These are phyloP conservation scores for Apodospora peruviana DNA, from an alignment of 495 filamentous ascomycete genomes.

Conservation along the genomic window DNA sequence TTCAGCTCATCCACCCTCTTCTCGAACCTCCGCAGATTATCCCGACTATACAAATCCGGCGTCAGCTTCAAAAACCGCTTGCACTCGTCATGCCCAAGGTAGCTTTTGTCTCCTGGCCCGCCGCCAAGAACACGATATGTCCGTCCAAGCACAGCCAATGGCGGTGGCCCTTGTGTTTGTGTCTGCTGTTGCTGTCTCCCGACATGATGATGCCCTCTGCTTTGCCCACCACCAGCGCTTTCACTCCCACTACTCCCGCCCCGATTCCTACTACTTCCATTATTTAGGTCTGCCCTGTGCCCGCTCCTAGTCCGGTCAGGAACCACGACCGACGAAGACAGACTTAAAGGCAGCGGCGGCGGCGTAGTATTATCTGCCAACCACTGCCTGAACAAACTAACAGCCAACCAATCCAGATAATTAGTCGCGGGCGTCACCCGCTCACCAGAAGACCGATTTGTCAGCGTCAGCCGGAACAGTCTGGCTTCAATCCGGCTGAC, in stretches of 20 bases:
- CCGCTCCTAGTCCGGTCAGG: background rate
- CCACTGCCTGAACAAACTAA: slow-evolving; percentile 84
- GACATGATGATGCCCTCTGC: too few species aligned
- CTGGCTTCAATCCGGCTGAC: slow-evolving; percentile 64
- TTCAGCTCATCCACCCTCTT: slow-evolving; percentile 83
- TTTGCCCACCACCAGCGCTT: background rate
- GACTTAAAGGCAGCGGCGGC: slow-evolving; percentile 39
- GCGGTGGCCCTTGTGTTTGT: slow-evolving; percentile 21
- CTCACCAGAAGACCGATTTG: slow-evolving; percentile 69
- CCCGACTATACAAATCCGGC: slow-evolving; percentile 63
- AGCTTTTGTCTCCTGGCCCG: slow-evolving; percentile 53
- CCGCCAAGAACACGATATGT: slow-evolving; percentile 61
- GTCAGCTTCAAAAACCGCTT: slow-evolving; percentile 79
- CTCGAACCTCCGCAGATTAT: slow-evolving; percentile 76
- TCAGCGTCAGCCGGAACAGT: slow-evolving; percentile 74
- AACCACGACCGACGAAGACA: slow-evolving; percentile 18
- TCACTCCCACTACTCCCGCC: background rate
- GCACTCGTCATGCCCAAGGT: slow-evolving; percentile 78
- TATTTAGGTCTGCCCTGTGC: too few species aligned
- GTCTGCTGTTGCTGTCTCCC: too few species aligned
- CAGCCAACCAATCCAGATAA: slow-evolving; percentile 82
- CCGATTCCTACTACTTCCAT: too few species aligned
- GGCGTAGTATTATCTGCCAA: slow-evolving; percentile 80
- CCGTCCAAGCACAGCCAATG: slow-evolving; percentile 52
- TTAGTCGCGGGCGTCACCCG: slow-evolving; percentile 69